These are phyloP conservation scores for Verticillium alfalfae DNA, from an alignment of 2,329 filamentous ascomycete genomes.

Conservation along the genomic window DNA sequence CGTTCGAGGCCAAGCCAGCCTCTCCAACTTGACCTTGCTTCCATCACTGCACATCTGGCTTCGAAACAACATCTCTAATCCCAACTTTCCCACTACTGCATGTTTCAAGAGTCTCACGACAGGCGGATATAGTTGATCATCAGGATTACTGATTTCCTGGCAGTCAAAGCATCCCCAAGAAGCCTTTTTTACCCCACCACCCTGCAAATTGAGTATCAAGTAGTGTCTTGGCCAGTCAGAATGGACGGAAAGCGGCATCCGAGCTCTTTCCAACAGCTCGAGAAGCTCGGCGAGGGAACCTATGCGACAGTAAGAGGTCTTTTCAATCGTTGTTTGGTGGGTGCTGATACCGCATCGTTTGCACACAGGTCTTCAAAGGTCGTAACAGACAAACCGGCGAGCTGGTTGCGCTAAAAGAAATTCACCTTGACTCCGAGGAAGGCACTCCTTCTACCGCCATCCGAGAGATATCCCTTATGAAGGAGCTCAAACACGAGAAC, in stretches of 20 bases:
- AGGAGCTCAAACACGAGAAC: constrained; percentile 98
- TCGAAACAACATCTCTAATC: neutral
- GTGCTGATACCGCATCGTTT: neutral
- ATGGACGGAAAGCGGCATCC: constrained; percentile 95
- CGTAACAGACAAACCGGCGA: constrained; percentile 96
- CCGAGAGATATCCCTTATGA: constrained; percentile 98
- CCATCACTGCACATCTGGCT: neutral
- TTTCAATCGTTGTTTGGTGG: neutral
- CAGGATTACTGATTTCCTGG: no score
- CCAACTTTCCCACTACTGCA: neutral
- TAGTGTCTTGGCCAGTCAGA: constrained; percentile 9
- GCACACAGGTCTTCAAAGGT: constrained; percentile 88
- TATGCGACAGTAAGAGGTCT: constrained; percentile 81
- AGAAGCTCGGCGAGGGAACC: constrained; percentile 97
- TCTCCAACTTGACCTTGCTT: neutral
- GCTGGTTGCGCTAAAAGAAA: constrained; percentile 95
- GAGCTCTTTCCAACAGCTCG: constrained; percentile 97
- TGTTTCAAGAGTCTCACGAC: neutral
- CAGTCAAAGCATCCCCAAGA: neutral
- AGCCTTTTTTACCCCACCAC: neutral
- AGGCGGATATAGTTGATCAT: no score
- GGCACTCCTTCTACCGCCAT: constrained; percentile 96
- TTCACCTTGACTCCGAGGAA: constrained; percentile 97
- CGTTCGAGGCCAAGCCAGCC: neutral
- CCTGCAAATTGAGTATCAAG: neutral